phyloP scores from a whole-genome alignment of 306 rosid species.

The Astragalus glycyphyllos region DNA sequence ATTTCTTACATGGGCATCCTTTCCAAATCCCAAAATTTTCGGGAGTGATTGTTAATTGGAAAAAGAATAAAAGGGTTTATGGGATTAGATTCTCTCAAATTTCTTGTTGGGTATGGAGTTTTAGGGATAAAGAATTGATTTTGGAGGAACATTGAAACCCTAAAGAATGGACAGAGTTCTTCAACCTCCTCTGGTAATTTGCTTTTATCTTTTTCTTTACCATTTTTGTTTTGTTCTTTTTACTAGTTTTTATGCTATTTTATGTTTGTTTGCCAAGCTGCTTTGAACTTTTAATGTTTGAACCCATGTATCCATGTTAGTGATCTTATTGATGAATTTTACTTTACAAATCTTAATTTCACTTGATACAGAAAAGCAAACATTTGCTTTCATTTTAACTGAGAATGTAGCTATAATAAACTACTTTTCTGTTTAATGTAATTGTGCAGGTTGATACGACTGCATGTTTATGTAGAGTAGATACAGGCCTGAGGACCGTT shows the following conservation, averaged over 20 bases:
- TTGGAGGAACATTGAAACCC: slow-evolving; percentile 43
- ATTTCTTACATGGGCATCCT: slow-evolving; percentile 42
- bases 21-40: background rate
- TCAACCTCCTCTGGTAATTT: slow-evolving; percentile 87
- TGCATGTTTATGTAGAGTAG: slow-evolving; percentile 87
- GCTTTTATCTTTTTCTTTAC: slow-evolving; percentile 11
- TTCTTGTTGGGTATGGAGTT: slow-evolving; percentile 52
- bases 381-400: background rate
- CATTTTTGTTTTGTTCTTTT: background rate
- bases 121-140: slow-evolving; percentile 50
- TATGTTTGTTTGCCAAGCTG: slow-evolving; percentile 16
- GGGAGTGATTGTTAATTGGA: slow-evolving; percentile 17
- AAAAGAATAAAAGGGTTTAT: slow-evolving; percentile 8
- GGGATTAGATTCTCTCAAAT: slow-evolving; percentile 43
- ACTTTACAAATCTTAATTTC: background rate
- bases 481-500: slow-evolving; percentile 79
- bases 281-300: slow-evolving; percentile 30
- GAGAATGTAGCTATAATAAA: slow-evolving; percentile 23
- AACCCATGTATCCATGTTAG: background rate
- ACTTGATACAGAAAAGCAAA: background rate
- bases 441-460: slow-evolving; percentile 82
- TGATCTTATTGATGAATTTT: slow-evolving; percentile 24
- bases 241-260: slow-evolving; percentile 35
- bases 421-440: slow-evolving; percentile 20
- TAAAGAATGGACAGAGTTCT: slow-evolving; percentile 75